A percentile compares a stretch with the other conserved stretches of the same genome.
phyloP scores from a whole-genome alignment of 2,329 filamentous ascomycete species.

The Capronia coronata region DNA sequence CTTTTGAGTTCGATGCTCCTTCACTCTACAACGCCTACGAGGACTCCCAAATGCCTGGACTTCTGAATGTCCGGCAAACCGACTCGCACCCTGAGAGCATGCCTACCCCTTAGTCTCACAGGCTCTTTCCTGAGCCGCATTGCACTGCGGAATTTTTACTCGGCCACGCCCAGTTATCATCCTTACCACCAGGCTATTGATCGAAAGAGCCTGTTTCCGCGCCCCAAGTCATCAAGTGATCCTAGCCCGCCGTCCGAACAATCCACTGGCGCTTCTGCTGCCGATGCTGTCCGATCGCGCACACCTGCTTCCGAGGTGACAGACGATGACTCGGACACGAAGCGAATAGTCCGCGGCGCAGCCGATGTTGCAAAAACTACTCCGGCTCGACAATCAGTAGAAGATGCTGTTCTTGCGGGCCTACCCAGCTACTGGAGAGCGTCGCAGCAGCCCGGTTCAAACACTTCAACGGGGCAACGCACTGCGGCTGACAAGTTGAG shows the following conservation, averaged over 20 bases:
- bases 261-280: background rate
- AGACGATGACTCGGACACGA: background rate
- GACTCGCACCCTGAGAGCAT: conserved; percentile 88
- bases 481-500: background rate
- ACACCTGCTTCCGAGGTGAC: background rate
- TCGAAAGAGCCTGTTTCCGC: background rate
- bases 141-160: background rate
- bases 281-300: background rate
- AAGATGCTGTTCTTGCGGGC: background rate
- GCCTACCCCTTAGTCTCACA: conserved; percentile 57
- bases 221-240: background rate
- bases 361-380: background rate
- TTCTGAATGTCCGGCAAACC: conserved; percentile 37
- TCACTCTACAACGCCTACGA: background rate
- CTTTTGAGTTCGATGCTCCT: no score
- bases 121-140: background rate
- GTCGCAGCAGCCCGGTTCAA: background rate
- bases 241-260: background rate
- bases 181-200: background rate
- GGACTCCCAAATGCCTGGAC: conserved; percentile 17
- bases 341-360: background rate
- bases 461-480: background rate
- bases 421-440: background rate
- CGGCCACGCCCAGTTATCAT: background rate
- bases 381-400: background rate